phyloP scores from a whole-genome alignment of 1,139 yeast species.

The Candida anutae region DNA sequence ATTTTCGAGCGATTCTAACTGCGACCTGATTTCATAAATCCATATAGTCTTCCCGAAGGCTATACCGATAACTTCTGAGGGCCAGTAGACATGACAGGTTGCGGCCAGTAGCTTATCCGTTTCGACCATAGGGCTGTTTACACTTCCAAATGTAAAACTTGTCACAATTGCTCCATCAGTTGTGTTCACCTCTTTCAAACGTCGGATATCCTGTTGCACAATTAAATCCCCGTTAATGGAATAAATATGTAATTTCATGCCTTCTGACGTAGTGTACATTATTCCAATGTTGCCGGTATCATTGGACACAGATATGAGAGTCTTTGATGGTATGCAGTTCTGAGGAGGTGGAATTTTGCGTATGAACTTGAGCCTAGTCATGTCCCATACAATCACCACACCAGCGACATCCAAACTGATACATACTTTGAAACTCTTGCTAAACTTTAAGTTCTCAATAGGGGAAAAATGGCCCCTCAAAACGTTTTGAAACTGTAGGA shows the following conservation, averaged over 20 bases:
- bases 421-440: slow-evolving; percentile 45
- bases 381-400: slow-evolving; percentile 50
- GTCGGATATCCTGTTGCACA: slow-evolving; percentile 10
- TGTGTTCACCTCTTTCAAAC: no score
- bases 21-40: slow-evolving; percentile 20
- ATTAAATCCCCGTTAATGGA: slow-evolving; percentile 51
- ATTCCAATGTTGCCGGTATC: slow-evolving; percentile 49
- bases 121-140: slow-evolving; percentile 22
- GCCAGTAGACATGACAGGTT: slow-evolving; percentile 31
- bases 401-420: slow-evolving; percentile 47
- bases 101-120: slow-evolving; percentile 15
- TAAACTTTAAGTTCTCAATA: slow-evolving; percentile 34
- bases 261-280: slow-evolving; percentile 11
- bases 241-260: slow-evolving; percentile 25
- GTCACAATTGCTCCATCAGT: slow-evolving; percentile 11
- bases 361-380: slow-evolving; percentile 42
- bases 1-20: slow-evolving; percentile 5
- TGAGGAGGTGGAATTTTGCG: slow-evolving; percentile 25
- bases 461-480: slow-evolving; percentile 48
- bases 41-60: slow-evolving; percentile 15
- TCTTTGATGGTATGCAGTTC: slow-evolving; percentile 7
- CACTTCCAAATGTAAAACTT: slow-evolving; percentile 25
- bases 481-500: slow-evolving; percentile 36
- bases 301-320: slow-evolving; percentile 39
- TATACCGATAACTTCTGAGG: slow-evolving; percentile 25